Evolutionary conservation across 2,329 filamentous ascomycete genomes (phyloP).

Genomic region (Colletotrichum sp.): DNA sequence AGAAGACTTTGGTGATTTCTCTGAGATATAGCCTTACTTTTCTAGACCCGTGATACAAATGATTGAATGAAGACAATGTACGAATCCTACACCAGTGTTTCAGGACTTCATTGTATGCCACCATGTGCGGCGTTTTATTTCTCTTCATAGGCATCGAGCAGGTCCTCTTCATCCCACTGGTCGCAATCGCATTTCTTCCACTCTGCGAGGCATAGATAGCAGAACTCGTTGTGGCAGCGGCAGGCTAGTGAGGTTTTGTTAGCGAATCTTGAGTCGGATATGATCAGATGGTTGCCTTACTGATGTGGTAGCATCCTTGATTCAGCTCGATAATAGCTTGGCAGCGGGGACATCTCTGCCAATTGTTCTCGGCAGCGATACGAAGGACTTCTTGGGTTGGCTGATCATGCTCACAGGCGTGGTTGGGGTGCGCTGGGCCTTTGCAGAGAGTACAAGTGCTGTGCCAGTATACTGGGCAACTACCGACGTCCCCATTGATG

Average conservation of each 20-base stretch:
- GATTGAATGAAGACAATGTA: no score
- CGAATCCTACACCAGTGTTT: no score
- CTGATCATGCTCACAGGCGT: background rate
- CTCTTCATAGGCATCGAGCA: no score
- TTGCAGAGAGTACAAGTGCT: background rate
- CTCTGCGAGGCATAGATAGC: background rate
- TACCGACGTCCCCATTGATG: background rate
- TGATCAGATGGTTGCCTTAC: background rate
- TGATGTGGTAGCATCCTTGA: background rate
- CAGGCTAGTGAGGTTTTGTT: background rate
- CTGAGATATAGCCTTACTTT: no score
- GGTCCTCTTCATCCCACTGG: no score
- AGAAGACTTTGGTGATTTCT: no score
- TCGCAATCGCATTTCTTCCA: background rate
- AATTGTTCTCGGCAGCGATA: background rate
- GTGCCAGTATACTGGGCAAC: accelerated
- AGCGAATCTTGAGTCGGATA: background rate
- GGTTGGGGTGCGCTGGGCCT: background rate
- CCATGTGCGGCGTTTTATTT: no score
- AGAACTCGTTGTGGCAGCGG: background rate
- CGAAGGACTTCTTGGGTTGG: background rate
- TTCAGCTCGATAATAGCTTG: background rate
- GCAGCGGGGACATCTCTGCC: background rate
- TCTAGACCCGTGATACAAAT: no score
- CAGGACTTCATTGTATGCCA: no score